Evolutionary conservation across 2,329 filamentous ascomycete genomes (phyloP).

Genomic region (Talaromyces sp.): DNA sequence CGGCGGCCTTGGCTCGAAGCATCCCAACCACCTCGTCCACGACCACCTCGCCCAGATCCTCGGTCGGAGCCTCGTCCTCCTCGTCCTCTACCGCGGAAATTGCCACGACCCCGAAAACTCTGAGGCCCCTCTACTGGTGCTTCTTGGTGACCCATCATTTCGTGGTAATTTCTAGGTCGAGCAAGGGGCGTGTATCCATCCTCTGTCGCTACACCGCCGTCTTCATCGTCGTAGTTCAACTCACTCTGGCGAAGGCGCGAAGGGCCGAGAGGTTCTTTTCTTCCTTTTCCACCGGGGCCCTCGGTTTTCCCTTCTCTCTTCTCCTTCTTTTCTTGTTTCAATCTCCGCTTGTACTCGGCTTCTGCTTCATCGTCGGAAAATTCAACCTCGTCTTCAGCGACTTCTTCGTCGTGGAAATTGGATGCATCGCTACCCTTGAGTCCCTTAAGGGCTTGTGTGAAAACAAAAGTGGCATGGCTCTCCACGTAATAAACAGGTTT

Average conservation of each 20-base stretch:
- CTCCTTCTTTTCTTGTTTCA: slow-evolving; percentile 60
- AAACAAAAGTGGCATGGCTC: slow-evolving; percentile 73
- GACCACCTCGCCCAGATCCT: slow-evolving; percentile 25
- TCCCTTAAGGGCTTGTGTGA: slow-evolving; percentile 72
- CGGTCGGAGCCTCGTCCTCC: slow-evolving; percentile 34
- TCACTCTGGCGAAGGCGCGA: slow-evolving; percentile 37
- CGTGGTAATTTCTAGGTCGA: slow-evolving; percentile 58
- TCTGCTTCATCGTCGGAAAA: slow-evolving; percentile 97
- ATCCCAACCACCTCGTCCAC: slow-evolving; percentile 23
- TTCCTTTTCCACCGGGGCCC: slow-evolving; percentile 30
- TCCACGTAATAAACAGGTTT: slow-evolving; percentile 73
- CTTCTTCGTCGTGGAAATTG: slow-evolving; percentile 90
- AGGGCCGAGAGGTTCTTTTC: slow-evolving; percentile 29
- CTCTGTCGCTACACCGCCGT: slow-evolving; percentile 43
- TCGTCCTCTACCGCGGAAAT: slow-evolving; percentile 44
- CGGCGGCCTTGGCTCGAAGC: slow-evolving; percentile 21
- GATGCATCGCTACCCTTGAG: slow-evolving; percentile 89
- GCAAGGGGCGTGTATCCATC: slow-evolving; percentile 62
- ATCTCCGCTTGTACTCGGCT: slow-evolving; percentile 66
- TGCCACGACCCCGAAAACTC: slow-evolving; percentile 22
- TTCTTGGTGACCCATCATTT: slow-evolving; percentile 40
- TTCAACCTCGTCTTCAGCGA: slow-evolving; percentile 77
- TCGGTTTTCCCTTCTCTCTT: slow-evolving; percentile 43
- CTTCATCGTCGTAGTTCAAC: slow-evolving; percentile 64
- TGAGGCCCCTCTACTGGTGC: slow-evolving; percentile 27